These are phyloP conservation scores for Lichenothelia convexa DNA, from an alignment of 495 filamentous ascomycete genomes.

Conservation along the genomic window DNA sequence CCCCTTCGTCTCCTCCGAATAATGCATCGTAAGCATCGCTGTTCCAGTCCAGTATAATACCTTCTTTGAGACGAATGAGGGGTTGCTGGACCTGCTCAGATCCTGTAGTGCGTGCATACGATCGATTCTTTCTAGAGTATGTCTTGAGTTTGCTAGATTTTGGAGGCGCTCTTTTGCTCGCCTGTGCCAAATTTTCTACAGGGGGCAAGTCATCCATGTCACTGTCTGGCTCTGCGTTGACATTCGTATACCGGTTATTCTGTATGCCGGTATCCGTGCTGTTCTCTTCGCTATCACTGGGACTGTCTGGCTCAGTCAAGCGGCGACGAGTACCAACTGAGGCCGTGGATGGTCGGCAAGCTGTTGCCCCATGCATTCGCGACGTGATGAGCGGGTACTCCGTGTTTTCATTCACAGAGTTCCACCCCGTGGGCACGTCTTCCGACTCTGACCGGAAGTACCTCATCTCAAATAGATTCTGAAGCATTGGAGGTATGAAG, in stretches of 20 bases:
- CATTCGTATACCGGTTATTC: not conserved
- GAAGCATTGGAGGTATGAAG: conserved; percentile 34
- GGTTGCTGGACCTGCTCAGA: not conserved
- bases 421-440: conserved; percentile 45
- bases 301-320: too few relatives aligned
- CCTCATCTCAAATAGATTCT: conserved; percentile 53
- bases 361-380: conserved; percentile 16
- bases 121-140: conserved; percentile 4
- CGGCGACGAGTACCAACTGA: conserved; percentile 1
- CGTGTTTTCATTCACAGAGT: conserved; percentile 35
- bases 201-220: not conserved
- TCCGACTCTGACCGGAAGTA: conserved; percentile 35
- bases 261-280: conserved; percentile 5
- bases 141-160: conserved; percentile 11
- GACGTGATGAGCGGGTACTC: conserved; percentile 36
- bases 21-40: conserved; percentile 44
- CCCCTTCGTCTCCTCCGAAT: conserved; percentile 36
- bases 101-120: not conserved
- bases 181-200: not conserved
- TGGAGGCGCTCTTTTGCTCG: not conserved
- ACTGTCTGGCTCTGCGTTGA: not conserved
- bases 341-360: not conserved
- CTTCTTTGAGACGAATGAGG: conserved; percentile 40
- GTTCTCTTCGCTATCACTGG: not conserved
- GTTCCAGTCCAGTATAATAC: conserved; percentile 69